A percentile compares a stretch with the other conserved stretches of the same genome.
phyloP scores from a whole-genome alignment of 164 flowering plant genomes.

The Kingdonia uniflora region DNA sequence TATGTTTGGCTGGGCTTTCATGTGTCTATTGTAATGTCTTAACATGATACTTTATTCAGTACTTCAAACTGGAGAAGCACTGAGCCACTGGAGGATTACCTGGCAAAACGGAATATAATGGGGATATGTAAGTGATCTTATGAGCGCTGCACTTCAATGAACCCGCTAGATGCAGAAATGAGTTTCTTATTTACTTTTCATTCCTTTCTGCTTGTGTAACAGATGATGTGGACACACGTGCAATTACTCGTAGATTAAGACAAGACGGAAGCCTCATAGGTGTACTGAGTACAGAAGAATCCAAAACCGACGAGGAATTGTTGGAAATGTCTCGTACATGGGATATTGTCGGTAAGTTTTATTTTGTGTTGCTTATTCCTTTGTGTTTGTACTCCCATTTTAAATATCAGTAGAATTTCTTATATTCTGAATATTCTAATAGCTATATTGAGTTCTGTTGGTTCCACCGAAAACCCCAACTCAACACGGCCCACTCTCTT shows the following conservation, averaged over 20 bases:
- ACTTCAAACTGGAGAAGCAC: conserved; percentile 77
- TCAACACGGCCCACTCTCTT: too few species aligned
- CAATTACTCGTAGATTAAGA: conserved; percentile 77
- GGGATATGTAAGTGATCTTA: conserved; percentile 57
- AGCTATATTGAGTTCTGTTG: too few species aligned
- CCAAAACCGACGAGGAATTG: conserved; percentile 58
- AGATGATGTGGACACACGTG: conserved; percentile 97
- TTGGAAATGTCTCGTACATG: conserved; percentile 63
- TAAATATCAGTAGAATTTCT: too few species aligned
- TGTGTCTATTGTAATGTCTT: conserved; percentile 1
- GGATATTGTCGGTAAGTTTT: conserved; percentile 64
- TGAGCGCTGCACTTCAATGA: background rate
- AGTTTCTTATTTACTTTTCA: conserved; percentile 1
- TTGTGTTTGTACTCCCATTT: too few species aligned
- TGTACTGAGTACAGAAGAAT: conserved; percentile 65
- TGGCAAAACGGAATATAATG: conserved; percentile 72
- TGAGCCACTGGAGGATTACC: conserved; percentile 54
- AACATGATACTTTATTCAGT: conserved; percentile 18
- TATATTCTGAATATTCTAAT: too few species aligned
- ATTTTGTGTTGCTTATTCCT: background rate
- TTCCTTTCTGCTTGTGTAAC: conserved; percentile 10
- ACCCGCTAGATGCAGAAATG: background rate
- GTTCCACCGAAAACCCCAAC: too few species aligned
- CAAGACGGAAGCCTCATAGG: conserved; percentile 83
- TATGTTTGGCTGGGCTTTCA: background rate